Evolutionary conservation across 352 stramenopile genomes (phyloP), one percentile per base, ranked within the genome.

Genomic region (Globisporangium barbulae): DNA sequence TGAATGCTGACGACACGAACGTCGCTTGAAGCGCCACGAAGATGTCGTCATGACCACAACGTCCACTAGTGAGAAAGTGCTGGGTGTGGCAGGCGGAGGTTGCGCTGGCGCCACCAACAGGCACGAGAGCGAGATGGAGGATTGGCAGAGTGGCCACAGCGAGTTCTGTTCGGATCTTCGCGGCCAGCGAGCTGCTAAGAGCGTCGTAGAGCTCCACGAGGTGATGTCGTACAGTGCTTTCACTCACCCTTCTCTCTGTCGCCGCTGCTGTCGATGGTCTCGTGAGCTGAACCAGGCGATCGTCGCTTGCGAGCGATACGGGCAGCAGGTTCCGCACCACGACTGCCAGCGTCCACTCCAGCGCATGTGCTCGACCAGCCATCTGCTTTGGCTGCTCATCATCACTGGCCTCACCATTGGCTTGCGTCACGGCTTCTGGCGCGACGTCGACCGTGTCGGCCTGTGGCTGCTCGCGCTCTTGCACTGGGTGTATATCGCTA

Each of bases 281-380:
- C 22, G 35, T n/a, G 8, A 59, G 45, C 19, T 52, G 30, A 8
- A 54, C 47, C 9, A 70, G 22, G 9, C 39, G 53, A 15, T 37
- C 42, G 31, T 70, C 64, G 10, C 21, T 44, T 1, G 45, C 53
- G 3, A 70, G 52, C 35, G 64, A 48, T 8, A 70, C 19, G 33
- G 64, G 59, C 9, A 70, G 25, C n/a, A 70, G 49, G 21, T 67
- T 56, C 17, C 53, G 45, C 25, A 70, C 45, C n/a, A 63, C 53
- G 21, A 56, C 44, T 17, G 47, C 33, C 19, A 53, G 44, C 19
- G 60, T 67, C 64, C 64, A 70, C n/a, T 60, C 64, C 15, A 62
- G 10, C 7, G 28, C 48, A 13, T 48, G 17, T 35, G 52, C 61
- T 50, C 61, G 53, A 17, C 17, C 15, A 5, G 61, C 53, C 5